Percentiles rank a stretch among this genome's conserved stretches.
Conservation (phyloP, 345 rosid genomes). For the Brassica carinata region DNA sequence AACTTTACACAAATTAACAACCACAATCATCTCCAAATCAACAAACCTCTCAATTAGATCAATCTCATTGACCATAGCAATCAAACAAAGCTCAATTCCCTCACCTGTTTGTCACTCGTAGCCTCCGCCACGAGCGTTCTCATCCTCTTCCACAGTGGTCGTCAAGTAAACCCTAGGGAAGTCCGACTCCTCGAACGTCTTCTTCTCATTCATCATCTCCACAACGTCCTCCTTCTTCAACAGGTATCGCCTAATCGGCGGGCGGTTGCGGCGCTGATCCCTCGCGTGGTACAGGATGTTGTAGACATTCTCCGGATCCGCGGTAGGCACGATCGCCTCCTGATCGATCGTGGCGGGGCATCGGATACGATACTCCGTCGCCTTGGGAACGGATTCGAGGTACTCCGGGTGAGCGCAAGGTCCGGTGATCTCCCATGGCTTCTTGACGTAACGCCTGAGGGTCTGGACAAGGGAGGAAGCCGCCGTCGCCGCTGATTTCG, state of each 20-base stretch:
- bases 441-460: constrained; percentile 71
- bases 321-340: constrained; percentile 64
- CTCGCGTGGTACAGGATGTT: constrained; percentile 78
- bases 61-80: neutral
- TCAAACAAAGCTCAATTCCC: neutral
- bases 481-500: constrained; percentile 58
- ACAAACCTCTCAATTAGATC: too few species aligned
- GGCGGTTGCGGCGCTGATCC: constrained; percentile 92
- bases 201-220: constrained; percentile 76
- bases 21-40: constrained; percentile 1
- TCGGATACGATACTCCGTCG: constrained; percentile 67
- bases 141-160: constrained; percentile 65
- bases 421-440: constrained; percentile 97
- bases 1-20: neutral
- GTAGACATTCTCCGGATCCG: constrained; percentile 84
- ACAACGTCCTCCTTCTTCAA: constrained; percentile 73
- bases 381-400: constrained; percentile 54
- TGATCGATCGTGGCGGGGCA: constrained; percentile 72
- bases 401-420: constrained; percentile 92
- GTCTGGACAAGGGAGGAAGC: constrained; percentile 56
- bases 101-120: constrained; percentile 54
- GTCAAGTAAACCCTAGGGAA: constrained; percentile 84
- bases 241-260: constrained; percentile 66
- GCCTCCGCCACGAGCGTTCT: constrained; percentile 63
- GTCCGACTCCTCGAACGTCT: constrained; percentile 60